phyloP scores from a whole-genome alignment of 1,284 basidiomycete species.

The Puccinia hordei region DNA sequence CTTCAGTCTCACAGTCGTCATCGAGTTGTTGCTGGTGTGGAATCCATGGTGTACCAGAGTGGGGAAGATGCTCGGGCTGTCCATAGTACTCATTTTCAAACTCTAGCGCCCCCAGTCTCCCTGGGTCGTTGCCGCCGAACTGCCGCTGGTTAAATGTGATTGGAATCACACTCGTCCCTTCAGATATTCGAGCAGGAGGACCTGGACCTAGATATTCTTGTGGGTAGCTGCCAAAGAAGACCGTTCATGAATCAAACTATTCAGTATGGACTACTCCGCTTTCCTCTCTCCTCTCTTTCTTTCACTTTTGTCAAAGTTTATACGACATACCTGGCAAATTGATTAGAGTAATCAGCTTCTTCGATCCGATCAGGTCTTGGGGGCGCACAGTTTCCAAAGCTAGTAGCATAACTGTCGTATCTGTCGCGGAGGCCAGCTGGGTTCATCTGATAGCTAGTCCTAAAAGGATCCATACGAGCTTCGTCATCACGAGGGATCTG shows the following conservation, averaged over 20 bases:
- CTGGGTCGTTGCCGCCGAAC: not conserved
- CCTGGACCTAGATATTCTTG: not conserved
- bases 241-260: not conserved
- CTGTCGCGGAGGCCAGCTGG: not conserved
- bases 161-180: constrained; percentile 7
- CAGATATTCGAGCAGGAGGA: not conserved
- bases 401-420: constrained; percentile 17
- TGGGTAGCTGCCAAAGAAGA: not conserved
- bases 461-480: not conserved
- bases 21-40: not conserved
- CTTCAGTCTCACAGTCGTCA: not conserved
- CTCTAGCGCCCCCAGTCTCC: not conserved
- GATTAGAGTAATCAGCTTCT: not conserved
- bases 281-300: not conserved
- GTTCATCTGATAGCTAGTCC: not conserved
- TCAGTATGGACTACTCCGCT: not conserved
- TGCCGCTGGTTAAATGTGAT: not conserved
- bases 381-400: constrained; percentile 4
- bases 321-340: not conserved
- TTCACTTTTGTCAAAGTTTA: not conserved
- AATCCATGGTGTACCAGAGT: not conserved
- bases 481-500: not conserved
- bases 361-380: not conserved
- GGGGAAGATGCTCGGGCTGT: not conserved
- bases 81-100: not conserved